phyloP scores from a whole-genome alignment of 1,139 yeast species.

The Suhomyces bribrorum region DNA sequence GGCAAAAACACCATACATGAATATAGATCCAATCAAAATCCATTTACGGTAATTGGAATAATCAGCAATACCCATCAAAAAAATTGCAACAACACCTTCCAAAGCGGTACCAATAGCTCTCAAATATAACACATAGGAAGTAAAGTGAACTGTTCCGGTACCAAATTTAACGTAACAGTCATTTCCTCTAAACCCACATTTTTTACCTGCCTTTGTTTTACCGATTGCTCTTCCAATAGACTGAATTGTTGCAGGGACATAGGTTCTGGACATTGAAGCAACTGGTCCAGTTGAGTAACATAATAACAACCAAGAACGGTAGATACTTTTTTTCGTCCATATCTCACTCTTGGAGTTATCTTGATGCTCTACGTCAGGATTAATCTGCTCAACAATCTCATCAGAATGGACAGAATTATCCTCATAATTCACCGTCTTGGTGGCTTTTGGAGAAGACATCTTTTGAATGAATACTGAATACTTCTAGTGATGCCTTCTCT shows the following conservation, averaged over 20 bases:
- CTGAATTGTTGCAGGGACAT: constrained; percentile 46
- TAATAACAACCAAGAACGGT: constrained; percentile 24
- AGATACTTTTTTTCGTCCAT: constrained; percentile 22
- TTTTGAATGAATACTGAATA: neutral
- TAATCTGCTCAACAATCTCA: neutral
- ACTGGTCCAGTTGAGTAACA: constrained; percentile 43
- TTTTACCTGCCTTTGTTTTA: constrained; percentile 23
- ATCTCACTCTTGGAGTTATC: constrained; percentile 7
- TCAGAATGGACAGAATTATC: neutral
- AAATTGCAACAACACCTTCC: constrained; percentile 41
- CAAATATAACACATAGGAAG: constrained; percentile 41
- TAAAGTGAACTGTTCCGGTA: constrained; percentile 34
- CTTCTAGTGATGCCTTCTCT: neutral
- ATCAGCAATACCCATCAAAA: constrained; percentile 47
- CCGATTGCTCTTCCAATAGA: constrained; percentile 41
- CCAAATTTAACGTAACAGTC: constrained; percentile 45
- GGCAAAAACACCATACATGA: constrained; percentile 37
- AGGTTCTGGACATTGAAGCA: constrained; percentile 45
- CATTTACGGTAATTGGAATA: constrained; percentile 42
- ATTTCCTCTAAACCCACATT: constrained; percentile 33
- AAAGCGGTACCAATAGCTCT: constrained; percentile 41
- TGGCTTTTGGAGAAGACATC: neutral
- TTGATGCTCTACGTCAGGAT: constrained; percentile 2
- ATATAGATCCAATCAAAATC: constrained; percentile 32
- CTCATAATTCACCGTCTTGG: neutral